A percentile compares a stretch with the other conserved stretches of the same genome.
These are phyloP conservation scores for Rhodotorula sp. DNA, from an alignment of 1,284 basidiomycete species.

Conservation along the genomic window DNA sequence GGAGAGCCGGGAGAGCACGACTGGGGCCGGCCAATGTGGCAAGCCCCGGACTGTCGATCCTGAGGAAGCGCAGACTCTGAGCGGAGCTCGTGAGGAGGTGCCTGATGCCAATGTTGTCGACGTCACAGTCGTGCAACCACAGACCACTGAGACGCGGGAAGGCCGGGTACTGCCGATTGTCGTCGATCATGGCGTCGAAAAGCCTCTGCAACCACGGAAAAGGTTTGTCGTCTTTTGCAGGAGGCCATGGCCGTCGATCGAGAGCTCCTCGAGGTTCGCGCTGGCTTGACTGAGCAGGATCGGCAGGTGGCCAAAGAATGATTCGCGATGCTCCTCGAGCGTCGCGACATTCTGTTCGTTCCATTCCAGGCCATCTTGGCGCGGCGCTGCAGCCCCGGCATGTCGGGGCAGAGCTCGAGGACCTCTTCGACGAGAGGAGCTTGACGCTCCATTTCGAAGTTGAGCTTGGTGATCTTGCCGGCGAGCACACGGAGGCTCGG, in stretches of 20 bases:
- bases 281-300: background rate
- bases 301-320: background rate
- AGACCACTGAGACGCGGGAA: background rate
- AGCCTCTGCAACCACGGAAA: background rate
- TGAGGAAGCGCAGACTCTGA: background rate
- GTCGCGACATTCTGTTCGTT: background rate
- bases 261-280: background rate
- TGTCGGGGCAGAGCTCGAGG: background rate
- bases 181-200: background rate
- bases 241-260: background rate
- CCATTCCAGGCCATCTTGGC: too few species aligned
- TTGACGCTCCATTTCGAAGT: background rate
- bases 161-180: conserved; percentile 5
- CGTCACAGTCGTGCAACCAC: background rate
- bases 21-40: background rate
- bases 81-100: background rate
- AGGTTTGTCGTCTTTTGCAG: background rate
- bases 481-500: conserved; percentile 6
- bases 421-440: background rate
- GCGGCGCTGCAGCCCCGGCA: background rate
- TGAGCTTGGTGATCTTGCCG: conserved; percentile 1
- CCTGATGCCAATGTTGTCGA: background rate
- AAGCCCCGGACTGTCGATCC: background rate
- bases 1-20: background rate
- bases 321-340: background rate